Conservation (phyloP, 2,329 filamentous ascomycete genomes). For the Trichoderma sp. region DNA sequence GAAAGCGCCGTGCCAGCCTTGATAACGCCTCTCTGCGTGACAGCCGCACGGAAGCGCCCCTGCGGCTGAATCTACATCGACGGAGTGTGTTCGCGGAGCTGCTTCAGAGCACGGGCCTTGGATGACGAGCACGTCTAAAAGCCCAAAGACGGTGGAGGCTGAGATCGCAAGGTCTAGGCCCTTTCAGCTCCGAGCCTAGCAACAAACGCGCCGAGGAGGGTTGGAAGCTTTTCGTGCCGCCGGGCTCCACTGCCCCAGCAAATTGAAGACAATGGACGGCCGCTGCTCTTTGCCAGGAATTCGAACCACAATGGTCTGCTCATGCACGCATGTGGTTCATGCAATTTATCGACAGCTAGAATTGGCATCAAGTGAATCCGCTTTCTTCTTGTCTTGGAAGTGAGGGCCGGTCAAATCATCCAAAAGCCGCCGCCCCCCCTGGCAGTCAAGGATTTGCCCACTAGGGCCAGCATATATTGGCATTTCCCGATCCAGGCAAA, state of each 20-base stretch:
- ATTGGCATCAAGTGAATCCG: slow-evolving; percentile 1
- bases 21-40: slow-evolving; percentile 3
- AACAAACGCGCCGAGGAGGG: not conserved
- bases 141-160: slow-evolving; percentile 13
- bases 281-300: not conserved
- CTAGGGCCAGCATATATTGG: slow-evolving; percentile 15
- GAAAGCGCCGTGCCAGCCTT: slow-evolving; percentile 4
- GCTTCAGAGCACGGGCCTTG: slow-evolving; percentile 16
- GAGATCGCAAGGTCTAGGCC: slow-evolving; percentile 21
- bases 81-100: slow-evolving; percentile 2
- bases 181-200: slow-evolving; percentile 21
- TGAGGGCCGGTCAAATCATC: slow-evolving; percentile 3
- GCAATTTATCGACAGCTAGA: not conserved
- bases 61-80: slow-evolving; percentile 26
- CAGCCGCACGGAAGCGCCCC: slow-evolving; percentile 14
- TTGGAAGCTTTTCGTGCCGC: not conserved
- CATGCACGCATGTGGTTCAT: not conserved
- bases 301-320: not conserved
- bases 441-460: slow-evolving; percentile 17
- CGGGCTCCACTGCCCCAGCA: not conserved
- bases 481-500: slow-evolving; percentile 27
- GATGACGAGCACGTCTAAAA: not conserved
- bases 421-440: slow-evolving; percentile 1
- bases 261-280: not conserved
- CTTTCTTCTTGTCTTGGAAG: slow-evolving; percentile 8